These are phyloP conservation scores for Rugonectria rugulosa DNA, from an alignment of 2,329 filamentous ascomycete genomes.

Conservation along the genomic window DNA sequence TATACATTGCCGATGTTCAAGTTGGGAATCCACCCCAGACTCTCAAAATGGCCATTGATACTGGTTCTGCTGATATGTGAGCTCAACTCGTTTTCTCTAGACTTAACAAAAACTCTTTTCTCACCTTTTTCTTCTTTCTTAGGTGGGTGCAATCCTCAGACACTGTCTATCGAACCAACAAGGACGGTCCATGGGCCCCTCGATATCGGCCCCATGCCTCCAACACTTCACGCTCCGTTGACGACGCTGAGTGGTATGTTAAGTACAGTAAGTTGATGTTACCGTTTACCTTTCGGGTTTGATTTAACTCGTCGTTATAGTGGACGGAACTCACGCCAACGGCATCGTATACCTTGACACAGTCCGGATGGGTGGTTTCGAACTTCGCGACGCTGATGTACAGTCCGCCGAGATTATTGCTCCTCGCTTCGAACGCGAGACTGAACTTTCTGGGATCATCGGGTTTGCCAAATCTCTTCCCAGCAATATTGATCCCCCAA, in stretches of 20 bases:
- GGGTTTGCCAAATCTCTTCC: constrained; percentile 58
- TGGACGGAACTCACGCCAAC: constrained; percentile 53
- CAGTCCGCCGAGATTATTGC: constrained; percentile 57
- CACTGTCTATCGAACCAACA: constrained; percentile 47
- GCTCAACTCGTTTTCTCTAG: no score
- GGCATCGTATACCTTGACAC: constrained; percentile 62
- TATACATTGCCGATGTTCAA: constrained; percentile 53
- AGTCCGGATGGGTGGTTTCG: constrained; percentile 54
- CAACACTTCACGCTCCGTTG: constrained; percentile 50
- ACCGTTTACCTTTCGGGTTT: constrained; percentile 21
- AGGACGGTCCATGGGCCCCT: constrained; percentile 46
- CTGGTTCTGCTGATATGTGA: constrained; percentile 68
- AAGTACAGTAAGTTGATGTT: constrained; percentile 52
- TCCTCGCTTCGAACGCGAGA: constrained; percentile 51
- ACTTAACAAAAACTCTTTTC: background rate
- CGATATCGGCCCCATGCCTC: constrained; percentile 56
- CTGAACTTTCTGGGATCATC: constrained; percentile 57
- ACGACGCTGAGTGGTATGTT: constrained; percentile 57
- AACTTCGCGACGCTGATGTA: constrained; percentile 54
- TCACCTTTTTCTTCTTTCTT: constrained; percentile 14
- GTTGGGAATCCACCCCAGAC: constrained; percentile 58
- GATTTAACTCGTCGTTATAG: constrained; percentile 35
- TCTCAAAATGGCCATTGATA: constrained; percentile 59
- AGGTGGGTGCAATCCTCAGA: constrained; percentile 65
- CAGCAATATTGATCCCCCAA: constrained; percentile 52